These are phyloP conservation scores for Pleodorina starrii DNA, from an alignment of 139 green algal species.

Conservation along the genomic window DNA sequence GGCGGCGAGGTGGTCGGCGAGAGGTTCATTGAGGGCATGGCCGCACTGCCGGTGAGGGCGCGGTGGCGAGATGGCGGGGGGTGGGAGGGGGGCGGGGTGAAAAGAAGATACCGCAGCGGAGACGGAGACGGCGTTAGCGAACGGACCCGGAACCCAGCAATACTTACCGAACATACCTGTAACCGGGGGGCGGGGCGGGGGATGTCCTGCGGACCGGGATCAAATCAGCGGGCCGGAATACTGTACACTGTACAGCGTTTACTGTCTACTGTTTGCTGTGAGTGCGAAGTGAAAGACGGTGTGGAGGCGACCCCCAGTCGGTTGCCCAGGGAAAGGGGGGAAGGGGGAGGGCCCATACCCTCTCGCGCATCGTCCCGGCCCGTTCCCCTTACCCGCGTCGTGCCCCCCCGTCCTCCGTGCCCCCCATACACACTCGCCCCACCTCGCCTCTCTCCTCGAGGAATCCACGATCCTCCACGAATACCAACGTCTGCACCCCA, in stretches of 20 bases:
- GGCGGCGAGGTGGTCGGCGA: not conserved
- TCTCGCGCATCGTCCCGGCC: too few relatives aligned
- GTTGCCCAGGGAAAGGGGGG: too few relatives aligned
- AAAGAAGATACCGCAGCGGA: too few relatives aligned
- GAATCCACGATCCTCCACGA: not conserved
- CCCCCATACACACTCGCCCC: not conserved
- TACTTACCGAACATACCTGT: not conserved
- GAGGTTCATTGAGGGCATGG: not conserved
- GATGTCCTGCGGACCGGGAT: not conserved
- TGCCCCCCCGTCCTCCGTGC: not conserved
- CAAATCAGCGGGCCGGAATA: not conserved
- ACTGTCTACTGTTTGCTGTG: too few relatives aligned
- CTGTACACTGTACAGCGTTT: too few relatives aligned
- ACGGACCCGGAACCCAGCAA: not conserved
- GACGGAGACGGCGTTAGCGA: not conserved
- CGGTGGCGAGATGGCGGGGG: not conserved
- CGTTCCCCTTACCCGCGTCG: not conserved
- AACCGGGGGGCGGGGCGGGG: not conserved
- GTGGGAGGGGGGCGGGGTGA: not conserved
- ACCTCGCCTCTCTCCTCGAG: not conserved
- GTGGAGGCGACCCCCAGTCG: too few relatives aligned
- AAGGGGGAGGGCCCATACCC: too few relatives aligned
- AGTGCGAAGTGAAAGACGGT: too few relatives aligned
- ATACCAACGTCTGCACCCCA: not conserved
- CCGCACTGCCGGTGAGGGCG: constrained; percentile 20